Conservation (phyloP, 139 green algal genomes). For the Picochlorum costavermella region DNA sequence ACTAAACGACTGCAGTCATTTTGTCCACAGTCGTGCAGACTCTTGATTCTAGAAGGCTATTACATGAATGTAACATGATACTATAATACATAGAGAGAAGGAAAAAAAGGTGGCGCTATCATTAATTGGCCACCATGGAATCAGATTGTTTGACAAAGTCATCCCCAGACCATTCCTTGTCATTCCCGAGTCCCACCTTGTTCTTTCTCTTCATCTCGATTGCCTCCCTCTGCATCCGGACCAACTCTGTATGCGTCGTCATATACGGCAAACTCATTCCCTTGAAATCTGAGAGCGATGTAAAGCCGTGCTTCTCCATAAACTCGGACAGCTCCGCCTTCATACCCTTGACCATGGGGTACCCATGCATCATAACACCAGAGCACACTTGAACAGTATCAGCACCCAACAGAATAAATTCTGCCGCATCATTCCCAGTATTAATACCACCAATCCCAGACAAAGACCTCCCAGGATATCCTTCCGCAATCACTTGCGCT, state of each 20-base stretch:
- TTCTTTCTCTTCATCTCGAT: constrained; percentile 58
- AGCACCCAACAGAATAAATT: constrained; percentile 91
- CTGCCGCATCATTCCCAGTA: constrained; percentile 81
- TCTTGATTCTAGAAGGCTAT: too few species aligned
- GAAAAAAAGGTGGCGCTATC: background rate
- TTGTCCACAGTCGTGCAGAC: constrained; percentile 1
- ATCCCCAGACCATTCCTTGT: constrained; percentile 89
- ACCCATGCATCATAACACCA: constrained; percentile 96
- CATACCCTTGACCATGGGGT: constrained; percentile 82
- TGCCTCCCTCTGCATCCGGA: constrained; percentile 72
- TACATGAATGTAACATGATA: too few species aligned
- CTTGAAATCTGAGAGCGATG: constrained; percentile 72
- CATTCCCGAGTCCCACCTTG: constrained; percentile 64
- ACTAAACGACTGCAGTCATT: constrained; percentile 18
- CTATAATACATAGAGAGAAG: background rate
- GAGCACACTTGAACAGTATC: constrained; percentile 97
- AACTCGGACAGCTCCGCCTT: constrained; percentile 68
- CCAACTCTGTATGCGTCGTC: constrained; percentile 90
- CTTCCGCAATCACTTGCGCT: constrained; percentile 54
- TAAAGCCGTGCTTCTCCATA: constrained; percentile 80
- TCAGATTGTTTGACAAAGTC: constrained; percentile 76
- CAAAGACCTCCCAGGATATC: constrained; percentile 53
- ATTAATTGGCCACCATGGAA: constrained; percentile 59
- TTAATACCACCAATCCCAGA: constrained; percentile 88
- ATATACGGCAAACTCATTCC: constrained; percentile 81